Base-by-base conservation (phyloP, 805 yeast species). In the Monosporozyma yasuniensis region DNA sequence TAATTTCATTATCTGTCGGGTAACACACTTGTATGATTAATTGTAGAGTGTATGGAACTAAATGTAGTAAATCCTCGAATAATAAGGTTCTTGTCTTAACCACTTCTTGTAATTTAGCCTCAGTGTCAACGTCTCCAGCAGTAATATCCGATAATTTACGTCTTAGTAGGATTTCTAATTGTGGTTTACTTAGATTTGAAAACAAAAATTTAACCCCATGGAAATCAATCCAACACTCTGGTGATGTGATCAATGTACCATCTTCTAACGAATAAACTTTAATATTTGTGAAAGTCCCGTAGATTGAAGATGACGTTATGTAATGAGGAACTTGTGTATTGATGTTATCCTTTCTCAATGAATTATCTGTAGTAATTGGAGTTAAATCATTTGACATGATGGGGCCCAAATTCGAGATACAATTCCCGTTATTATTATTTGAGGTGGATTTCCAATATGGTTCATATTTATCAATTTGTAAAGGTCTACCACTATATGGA, bases 391-490 rank as follows among this genome's bases (percentile, higher is more conserved):
- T 35, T 16, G 39, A 35, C 21, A 44, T 32, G 6, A 42, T 43
- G 5, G 46, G 41, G 10, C 47, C 34, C 9, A 22, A 45, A 6
- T 22, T 22, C 1, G 22, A 14, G 32, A 27, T 32, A 14, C 25
- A 43, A 19, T 49, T 54, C 3, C 52, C 55, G 8, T 25, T 25
- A 46, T 62, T 71, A 42, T 72, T 66, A 38, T 78, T 79, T 43
- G 83, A 77, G 0, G 96, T 86, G 0, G 96, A 83, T 67, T 90
- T 93, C 99, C 99, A 91, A 68, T 91, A 91, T 0, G 98, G 91
- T 61, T 52, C 55, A 63, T 86, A 89, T 69, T 88, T 87, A 10
- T 95, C 83, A 42, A 95, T 84, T 65, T 90, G 97, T 51, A 91
- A 70, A 4, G 95, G 84, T 39, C 65, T 68, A 6, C 96, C 97